Evolutionary conservation across 257 asterid species (phyloP), one percentile per base, ranked within the genome.

Genomic region (Craterostigma plantagineum): DNA sequence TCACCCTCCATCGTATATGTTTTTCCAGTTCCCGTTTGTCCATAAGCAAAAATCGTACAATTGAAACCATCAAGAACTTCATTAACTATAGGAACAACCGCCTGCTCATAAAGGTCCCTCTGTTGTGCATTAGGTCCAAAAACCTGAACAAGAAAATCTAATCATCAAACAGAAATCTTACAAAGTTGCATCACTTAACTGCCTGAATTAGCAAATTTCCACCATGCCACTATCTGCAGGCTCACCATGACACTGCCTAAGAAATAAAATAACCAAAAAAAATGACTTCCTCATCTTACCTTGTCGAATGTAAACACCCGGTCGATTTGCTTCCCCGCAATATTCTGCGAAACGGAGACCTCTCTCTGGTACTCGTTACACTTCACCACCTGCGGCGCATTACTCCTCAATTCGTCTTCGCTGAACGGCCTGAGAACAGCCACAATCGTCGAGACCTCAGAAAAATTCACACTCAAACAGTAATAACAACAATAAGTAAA

Each of bases 1-100:
- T 77, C 93, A 54, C 93, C 92, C 60, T 77, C 91, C 91, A 81
- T 81, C 15, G 93, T 80, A 54, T 66, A 77, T 9, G 91, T 80
- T 55, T 76, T 80, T 10, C 93, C 91, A 0, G 93, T 81, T 18
- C 93, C 91, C 1, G 91, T 81, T 58, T 77, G 93, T 48, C 93
- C 86, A 52, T 81, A 77, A 7, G 91, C 93, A 55, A 81, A 81
- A 11, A 77, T 81, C 1, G 93, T 81, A 45, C 93, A 81, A 61
- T 81, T 77, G 57, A 77, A 81, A 18, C 91, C 93, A 59, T 77
- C 93, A 52, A 81, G 50, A 14, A 81, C 86, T 54, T 81, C 93
- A 57, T 77, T 54, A 10, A 81, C 93, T 30, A 81, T 73, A 6
- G 91, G 93, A 7, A 77, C 64, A 41, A 81, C 70, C 18, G 91